Conservation (phyloP, 2,329 filamentous ascomycete genomes). For the Sordariomycetes sp. region DNA sequence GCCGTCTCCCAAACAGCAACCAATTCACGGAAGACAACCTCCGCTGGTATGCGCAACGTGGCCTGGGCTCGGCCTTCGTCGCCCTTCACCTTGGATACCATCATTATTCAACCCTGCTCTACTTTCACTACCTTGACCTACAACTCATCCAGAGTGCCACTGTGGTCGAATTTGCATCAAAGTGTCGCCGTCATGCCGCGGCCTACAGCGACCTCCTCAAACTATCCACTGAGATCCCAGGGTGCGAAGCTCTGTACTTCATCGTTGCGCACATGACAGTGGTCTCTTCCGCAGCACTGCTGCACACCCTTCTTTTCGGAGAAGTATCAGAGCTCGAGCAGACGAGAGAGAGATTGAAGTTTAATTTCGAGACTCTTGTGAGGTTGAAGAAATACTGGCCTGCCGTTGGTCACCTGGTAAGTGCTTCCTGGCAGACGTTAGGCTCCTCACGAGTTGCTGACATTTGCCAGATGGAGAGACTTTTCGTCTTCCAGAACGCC, state of each 20-base stretch:
- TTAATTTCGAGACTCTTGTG: constrained; percentile 10
- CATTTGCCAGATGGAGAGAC: constrained; percentile 10
- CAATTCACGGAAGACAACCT: too few relatives aligned
- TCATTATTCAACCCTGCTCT: too few relatives aligned
- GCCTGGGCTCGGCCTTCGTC: too few relatives aligned
- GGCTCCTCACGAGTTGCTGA: neutral
- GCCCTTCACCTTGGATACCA: too few relatives aligned
- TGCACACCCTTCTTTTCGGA: constrained; percentile 11
- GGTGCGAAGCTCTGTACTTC: constrained; percentile 8
- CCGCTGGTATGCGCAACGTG: too few relatives aligned
- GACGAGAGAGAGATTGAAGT: constrained; percentile 6
- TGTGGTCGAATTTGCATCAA: too few relatives aligned
- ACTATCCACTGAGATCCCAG: constrained; percentile 1
- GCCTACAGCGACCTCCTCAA: constrained; percentile 15
- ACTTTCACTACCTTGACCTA: too few relatives aligned
- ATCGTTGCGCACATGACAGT: constrained; percentile 12
- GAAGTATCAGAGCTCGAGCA: constrained; percentile 5
- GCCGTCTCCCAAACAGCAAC: too few relatives aligned
- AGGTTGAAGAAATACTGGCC: constrained; percentile 10
- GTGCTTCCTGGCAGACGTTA: neutral
- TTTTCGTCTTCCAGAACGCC: constrained; percentile 9
- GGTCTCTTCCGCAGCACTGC: constrained; percentile 10
- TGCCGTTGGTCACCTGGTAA: constrained; percentile 6
- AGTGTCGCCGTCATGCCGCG: too few relatives aligned
- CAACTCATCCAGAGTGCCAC: too few relatives aligned